These are phyloP conservation scores for Cucumis cinereus DNA, from an alignment of 306 rosid genomes.

Conservation along the genomic window DNA sequence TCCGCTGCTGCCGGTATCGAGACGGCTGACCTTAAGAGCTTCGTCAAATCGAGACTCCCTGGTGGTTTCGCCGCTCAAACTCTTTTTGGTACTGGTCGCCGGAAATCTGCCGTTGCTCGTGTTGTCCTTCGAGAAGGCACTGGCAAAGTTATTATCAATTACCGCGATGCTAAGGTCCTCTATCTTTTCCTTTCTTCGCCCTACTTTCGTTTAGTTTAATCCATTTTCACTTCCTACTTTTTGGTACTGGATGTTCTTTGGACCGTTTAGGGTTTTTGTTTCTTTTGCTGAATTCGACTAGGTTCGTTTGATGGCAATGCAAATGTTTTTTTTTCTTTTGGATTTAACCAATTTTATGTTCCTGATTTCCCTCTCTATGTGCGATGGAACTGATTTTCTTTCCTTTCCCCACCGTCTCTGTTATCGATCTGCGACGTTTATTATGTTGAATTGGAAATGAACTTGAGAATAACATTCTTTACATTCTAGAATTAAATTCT, in stretches of 20 bases:
- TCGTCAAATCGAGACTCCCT: conserved; percentile 76
- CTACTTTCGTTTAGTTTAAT: background rate
- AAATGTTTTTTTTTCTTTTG: background rate
- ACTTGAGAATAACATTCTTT: background rate
- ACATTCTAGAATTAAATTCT: background rate
- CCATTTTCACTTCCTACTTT: too few species aligned
- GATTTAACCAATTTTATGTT: background rate
- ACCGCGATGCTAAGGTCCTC: conserved; percentile 77
- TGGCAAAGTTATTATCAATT: conserved; percentile 79
- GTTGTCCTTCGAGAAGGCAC: conserved; percentile 87
- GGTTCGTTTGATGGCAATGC: background rate
- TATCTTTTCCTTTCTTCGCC: background rate
- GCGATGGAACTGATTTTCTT: background rate
- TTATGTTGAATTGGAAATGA: background rate
- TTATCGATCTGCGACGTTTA: background rate
- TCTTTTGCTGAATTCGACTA: background rate
- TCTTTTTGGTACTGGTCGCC: conserved; percentile 71
- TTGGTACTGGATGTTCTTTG: background rate
- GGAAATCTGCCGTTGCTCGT: conserved; percentile 73
- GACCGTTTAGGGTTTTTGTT: background rate
- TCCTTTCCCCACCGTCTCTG: background rate
- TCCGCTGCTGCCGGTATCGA: conserved; percentile 35
- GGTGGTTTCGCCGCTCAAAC: conserved; percentile 96
- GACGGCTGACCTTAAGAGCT: conserved; percentile 43
- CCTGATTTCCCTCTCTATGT: background rate